Conservation (phyloP, 1,139 yeast species). For the Kodamaea ohmeri region DNA sequence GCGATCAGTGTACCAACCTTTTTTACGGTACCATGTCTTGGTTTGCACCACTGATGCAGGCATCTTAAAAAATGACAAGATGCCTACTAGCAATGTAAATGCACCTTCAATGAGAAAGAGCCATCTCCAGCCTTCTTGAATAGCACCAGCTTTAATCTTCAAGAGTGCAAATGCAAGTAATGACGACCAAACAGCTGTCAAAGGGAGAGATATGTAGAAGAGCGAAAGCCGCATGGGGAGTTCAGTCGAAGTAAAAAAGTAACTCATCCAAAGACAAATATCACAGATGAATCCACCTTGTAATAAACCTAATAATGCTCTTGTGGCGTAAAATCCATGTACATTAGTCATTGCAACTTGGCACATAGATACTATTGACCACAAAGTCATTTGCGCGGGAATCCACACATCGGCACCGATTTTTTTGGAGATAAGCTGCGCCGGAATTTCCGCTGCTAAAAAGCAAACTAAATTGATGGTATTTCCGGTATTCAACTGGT, state of each 20-base stretch:
- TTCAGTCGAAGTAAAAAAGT: conserved; percentile 53
- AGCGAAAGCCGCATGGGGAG: conserved; percentile 48
- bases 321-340: conserved; percentile 35
- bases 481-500: conserved; percentile 30
- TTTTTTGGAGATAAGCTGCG: conserved; percentile 32
- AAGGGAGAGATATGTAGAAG: conserved; percentile 46
- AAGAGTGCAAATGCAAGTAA: conserved; percentile 47
- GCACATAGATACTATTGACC: conserved; percentile 26
- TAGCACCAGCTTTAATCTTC: conserved; percentile 36
- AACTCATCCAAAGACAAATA: conserved; percentile 52
- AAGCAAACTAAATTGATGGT: conserved; percentile 34
- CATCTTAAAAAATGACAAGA: conserved; percentile 53
- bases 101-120: conserved; percentile 63
- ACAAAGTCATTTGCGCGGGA: conserved; percentile 28
- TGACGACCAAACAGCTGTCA: conserved; percentile 38
- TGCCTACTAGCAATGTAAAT: conserved; percentile 54
- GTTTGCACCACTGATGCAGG: conserved; percentile 60
- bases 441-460: conserved; percentile 32
- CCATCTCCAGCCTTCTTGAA: conserved; percentile 61
- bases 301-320: conserved; percentile 47
- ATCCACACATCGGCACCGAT: conserved; percentile 36
- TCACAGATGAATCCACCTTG: conserved; percentile 63
- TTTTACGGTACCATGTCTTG: conserved; percentile 46
- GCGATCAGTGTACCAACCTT: conserved; percentile 63
- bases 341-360: conserved; percentile 23